These are phyloP conservation scores for Lactifluus subvellereus DNA, from an alignment of 768 basidiomycete species.

Conservation along the genomic window DNA sequence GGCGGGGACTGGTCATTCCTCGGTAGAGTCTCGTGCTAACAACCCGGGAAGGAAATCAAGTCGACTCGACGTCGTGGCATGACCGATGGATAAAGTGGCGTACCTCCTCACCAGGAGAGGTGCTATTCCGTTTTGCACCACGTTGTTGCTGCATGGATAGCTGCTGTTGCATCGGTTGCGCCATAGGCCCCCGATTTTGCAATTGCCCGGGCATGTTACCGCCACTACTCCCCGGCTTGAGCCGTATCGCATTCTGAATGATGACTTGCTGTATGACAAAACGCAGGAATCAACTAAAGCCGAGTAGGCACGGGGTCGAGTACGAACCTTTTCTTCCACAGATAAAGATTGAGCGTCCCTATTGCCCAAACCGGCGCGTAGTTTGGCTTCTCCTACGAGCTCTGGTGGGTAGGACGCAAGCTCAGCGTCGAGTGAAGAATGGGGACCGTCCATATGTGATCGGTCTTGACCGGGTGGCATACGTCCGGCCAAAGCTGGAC, in stretches of 20 bases:
- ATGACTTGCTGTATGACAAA: constrained; percentile 35
- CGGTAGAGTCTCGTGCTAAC: constrained; percentile 29
- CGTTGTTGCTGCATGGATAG: constrained; percentile 43
- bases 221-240: neutral
- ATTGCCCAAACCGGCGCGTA: constrained; percentile 40
- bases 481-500: constrained; percentile 51
- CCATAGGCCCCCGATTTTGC: constrained; percentile 30
- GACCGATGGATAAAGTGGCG: constrained; percentile 5
- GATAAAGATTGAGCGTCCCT: constrained; percentile 43
- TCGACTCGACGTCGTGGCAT: neutral
- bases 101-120: constrained; percentile 35
- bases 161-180: constrained; percentile 27
- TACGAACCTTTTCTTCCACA: constrained; percentile 53
- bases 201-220: constrained; percentile 31
- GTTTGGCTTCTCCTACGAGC: constrained; percentile 34
- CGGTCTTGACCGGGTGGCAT: constrained; percentile 36
- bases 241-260: constrained; percentile 23
- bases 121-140: constrained; percentile 32
- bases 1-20: constrained; percentile 32
- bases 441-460: constrained; percentile 23
- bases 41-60: constrained; percentile 2
- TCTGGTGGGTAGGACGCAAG: constrained; percentile 36
- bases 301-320: constrained; percentile 17
- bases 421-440: constrained; percentile 36
- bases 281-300: constrained; percentile 1